phyloP scores from a whole-genome alignment of 2,329 filamentous ascomycete species.

The Zymoseptoria ardabiliae region DNA sequence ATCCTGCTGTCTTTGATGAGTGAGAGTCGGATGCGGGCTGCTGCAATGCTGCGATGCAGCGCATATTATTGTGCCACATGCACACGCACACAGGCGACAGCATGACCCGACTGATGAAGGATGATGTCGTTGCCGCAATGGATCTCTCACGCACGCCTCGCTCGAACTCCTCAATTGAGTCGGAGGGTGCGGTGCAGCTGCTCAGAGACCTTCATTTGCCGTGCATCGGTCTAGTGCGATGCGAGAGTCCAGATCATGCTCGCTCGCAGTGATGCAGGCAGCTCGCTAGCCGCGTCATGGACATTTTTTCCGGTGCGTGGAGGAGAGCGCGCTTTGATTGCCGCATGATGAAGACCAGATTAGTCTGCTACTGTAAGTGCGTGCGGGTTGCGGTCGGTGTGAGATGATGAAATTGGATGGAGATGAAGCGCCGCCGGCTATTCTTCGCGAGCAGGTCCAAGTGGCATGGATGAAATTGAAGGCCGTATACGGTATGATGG shows the following conservation, averaged over 20 bases:
- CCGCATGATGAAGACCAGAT: neutral
- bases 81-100: neutral
- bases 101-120: neutral
- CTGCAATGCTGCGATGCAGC: neutral
- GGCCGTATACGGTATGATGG: too few species aligned
- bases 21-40: neutral
- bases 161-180: neutral
- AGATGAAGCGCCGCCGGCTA: too few species aligned
- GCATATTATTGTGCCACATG: neutral
- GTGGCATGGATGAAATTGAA: too few species aligned
- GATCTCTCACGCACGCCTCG: neutral
- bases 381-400: neutral
- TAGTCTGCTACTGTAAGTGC: neutral
- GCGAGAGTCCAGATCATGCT: neutral
- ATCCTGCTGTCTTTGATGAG: neutral
- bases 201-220: neutral
- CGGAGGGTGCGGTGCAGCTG: neutral
- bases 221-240: neutral
- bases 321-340: neutral
- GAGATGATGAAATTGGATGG: too few species aligned
- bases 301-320: neutral
- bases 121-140: neutral
- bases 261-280: neutral
- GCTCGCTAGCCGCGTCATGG: neutral
- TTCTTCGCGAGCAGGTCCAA: too few species aligned